These are phyloP conservation scores for Crithidia expoeki DNA, from an alignment of 208 protist species.

Conservation along the genomic window DNA sequence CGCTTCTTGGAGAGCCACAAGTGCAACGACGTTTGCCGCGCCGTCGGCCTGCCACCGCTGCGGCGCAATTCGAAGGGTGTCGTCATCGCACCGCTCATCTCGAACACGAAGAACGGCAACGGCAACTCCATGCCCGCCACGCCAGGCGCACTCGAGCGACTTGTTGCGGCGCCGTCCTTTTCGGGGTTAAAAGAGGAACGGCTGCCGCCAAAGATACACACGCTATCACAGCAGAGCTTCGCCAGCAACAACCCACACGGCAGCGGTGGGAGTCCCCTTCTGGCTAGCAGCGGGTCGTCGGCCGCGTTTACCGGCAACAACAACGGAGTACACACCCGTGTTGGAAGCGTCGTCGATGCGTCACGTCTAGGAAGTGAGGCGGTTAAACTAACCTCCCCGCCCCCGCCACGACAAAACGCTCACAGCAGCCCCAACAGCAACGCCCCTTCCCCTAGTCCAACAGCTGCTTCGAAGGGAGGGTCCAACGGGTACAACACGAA, in stretches of 20 bases:
- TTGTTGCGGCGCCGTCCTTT: conserved; percentile 2
- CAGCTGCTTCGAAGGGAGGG: background rate
- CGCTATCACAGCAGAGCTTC: conserved; percentile 10
- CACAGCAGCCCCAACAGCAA: conserved; percentile 6
- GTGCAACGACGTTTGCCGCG: conserved; percentile 85
- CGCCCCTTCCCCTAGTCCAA: background rate
- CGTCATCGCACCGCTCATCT: conserved; percentile 7
- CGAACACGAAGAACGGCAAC: conserved; percentile 6
- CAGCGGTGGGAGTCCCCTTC: background rate
- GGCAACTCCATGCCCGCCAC: conserved; percentile 14
- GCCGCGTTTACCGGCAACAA: background rate
- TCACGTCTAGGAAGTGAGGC: conserved; percentile 7
- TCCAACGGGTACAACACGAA: background rate
- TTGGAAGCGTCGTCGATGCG: conserved; percentile 7
- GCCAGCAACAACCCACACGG: background rate
- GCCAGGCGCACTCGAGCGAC: conserved; percentile 8
- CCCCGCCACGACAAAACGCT: background rate
- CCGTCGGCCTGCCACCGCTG: conserved; percentile 57
- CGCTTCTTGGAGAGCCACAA: conserved; percentile 78
- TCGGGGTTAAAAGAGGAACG: conserved; percentile 37
- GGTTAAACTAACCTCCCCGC: background rate
- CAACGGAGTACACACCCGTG: conserved; percentile 9
- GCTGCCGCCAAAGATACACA: conserved; percentile 52
- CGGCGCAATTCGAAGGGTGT: conserved; percentile 20
- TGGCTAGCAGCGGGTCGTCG: background rate